Conservation (phyloP, 352 stramenopile species). For the Pythium volutum region DNA sequence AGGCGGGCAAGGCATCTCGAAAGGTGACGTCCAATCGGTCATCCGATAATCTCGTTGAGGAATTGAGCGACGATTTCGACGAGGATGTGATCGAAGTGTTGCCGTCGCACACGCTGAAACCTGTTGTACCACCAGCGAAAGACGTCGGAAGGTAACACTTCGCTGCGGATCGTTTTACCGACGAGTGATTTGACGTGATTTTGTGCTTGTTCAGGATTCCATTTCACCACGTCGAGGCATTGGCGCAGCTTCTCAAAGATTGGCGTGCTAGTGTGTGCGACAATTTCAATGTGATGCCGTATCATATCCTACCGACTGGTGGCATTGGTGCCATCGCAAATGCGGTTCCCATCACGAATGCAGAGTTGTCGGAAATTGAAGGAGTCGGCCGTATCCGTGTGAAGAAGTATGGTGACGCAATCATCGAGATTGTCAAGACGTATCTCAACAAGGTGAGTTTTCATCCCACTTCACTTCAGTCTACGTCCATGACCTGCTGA, state of each 20-base stretch:
- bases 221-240: constrained; percentile 56
- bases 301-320: constrained; percentile 80
- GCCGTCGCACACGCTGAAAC: constrained; percentile 35
- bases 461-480: not conserved
- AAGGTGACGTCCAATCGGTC: constrained; percentile 23
- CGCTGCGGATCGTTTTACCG: not conserved
- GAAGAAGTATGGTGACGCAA: constrained; percentile 83
- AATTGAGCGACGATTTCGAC: constrained; percentile 62
- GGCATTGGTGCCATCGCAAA: constrained; percentile 83
- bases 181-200: not conserved
- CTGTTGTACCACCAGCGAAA: constrained; percentile 49
- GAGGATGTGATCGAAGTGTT: constrained; percentile 58
- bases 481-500: not conserved
- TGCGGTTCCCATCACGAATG: constrained; percentile 66
- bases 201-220: constrained; percentile 48
- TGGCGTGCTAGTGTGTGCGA: constrained; percentile 85
- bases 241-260: constrained; percentile 82
- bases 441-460: constrained; percentile 68
- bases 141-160: constrained; percentile 42
- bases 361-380: constrained; percentile 78
- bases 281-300: constrained; percentile 84
- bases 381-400: constrained; percentile 78
- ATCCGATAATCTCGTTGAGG: constrained; percentile 40
- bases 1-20: constrained; percentile 35
- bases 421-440: constrained; percentile 79